These are phyloP conservation scores for Pythium coloratum DNA, from an alignment of 352 stramenopile species.

Conservation along the genomic window DNA sequence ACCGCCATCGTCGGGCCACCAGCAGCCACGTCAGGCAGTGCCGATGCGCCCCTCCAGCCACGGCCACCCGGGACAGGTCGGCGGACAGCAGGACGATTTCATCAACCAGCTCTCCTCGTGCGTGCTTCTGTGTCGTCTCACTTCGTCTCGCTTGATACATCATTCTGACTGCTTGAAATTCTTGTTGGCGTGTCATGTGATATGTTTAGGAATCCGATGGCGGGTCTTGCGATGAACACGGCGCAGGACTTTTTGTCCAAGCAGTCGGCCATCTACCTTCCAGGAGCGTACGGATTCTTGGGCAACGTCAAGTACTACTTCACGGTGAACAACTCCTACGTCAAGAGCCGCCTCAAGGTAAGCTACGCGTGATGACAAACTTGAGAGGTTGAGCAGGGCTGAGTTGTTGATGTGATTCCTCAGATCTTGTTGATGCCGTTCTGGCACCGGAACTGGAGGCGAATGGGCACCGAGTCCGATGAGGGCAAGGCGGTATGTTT, in stretches of 20 bases:
- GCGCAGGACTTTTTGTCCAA: conserved; percentile 82
- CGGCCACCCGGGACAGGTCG: not conserved
- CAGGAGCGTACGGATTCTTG: conserved; percentile 75
- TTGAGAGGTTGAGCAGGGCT: not conserved
- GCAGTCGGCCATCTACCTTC: conserved; percentile 80
- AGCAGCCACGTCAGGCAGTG: conserved; percentile 6
- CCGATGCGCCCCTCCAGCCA: conserved; percentile 11
- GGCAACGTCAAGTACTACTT: conserved; percentile 90
- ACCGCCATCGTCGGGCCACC: not conserved
- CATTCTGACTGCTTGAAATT: not conserved
- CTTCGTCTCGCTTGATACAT: not conserved
- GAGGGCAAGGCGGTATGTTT: conserved; percentile 56
- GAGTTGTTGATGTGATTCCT: not conserved
- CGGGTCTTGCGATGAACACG: conserved; percentile 82
- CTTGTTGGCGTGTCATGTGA: conserved; percentile 5
- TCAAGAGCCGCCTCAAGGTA: conserved; percentile 86
- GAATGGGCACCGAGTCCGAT: conserved; percentile 60
- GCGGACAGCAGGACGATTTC: conserved; percentile 52
- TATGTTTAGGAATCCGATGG: conserved; percentile 77
- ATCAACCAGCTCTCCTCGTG: conserved; percentile 79
- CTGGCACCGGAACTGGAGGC: conserved; percentile 85
- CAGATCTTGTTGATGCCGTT: conserved; percentile 88
- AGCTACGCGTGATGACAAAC: not conserved
- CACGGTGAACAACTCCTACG: conserved; percentile 90
- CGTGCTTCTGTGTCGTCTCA: not conserved